A percentile compares a stretch with the other conserved stretches of the same genome.
Conservation (phyloP, 164 flowering plant genomes). For the Stephania cephalantha region DNA sequence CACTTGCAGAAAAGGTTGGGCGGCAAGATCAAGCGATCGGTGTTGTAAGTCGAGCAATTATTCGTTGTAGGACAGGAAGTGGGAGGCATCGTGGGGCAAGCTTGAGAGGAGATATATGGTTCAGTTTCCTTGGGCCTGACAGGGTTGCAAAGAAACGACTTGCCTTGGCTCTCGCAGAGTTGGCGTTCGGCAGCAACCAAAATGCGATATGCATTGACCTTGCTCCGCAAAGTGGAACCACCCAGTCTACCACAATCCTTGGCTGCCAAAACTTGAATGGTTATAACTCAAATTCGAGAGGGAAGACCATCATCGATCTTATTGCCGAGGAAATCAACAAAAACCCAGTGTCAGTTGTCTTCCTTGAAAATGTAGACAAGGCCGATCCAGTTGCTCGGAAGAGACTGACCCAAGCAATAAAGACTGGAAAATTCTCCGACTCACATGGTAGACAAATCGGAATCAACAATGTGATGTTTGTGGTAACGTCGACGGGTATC, state of each 20-base stretch:
- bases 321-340: conserved; percentile 55
- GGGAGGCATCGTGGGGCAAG: conserved; percentile 32
- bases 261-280: conserved; percentile 26
- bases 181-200: conserved; percentile 48
- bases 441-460: conserved; percentile 71
- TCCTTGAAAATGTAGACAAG: conserved; percentile 72
- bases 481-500: conserved; percentile 34
- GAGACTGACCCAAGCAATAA: conserved; percentile 56
- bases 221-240: conserved; percentile 28
- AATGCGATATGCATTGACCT: conserved; percentile 49
- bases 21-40: conserved; percentile 60
- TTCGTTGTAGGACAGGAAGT: conserved; percentile 31
- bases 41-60: conserved; percentile 41
- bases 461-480: conserved; percentile 46
- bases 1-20: conserved; percentile 44
- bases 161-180: conserved; percentile 70
- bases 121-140: conserved; percentile 69
- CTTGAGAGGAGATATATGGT: conserved; percentile 61
- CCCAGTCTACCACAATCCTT: conserved; percentile 17
- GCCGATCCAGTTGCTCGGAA: conserved; percentile 56
- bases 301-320: conserved; percentile 63
- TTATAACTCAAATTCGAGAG: conserved; percentile 41
- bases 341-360: conserved; percentile 64
- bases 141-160: conserved; percentile 49
- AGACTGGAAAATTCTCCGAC: conserved; percentile 66